Percentiles rank a stretch among this genome's conserved stretches.
phyloP scores from a whole-genome alignment of 192 early-diverging fungal species.

The Allomyces macrogynus region DNA sequence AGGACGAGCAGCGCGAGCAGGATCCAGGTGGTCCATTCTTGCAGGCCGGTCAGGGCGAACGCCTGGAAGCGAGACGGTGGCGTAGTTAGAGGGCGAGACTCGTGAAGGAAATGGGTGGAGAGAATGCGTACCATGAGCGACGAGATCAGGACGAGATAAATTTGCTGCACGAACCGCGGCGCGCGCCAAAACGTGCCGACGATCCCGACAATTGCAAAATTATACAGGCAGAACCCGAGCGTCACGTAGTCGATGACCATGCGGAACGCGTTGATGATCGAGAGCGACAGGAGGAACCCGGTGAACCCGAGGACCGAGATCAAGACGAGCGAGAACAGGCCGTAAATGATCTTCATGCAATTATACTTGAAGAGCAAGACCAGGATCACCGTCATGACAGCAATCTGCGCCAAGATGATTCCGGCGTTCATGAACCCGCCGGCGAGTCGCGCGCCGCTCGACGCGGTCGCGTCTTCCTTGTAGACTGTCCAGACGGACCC shows the following conservation, averaged over 20 bases:
- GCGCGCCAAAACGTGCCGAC: constrained; percentile 8
- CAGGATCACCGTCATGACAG: constrained; percentile 4
- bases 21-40: constrained; percentile 9
- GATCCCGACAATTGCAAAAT: constrained; percentile 5
- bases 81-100: too few relatives aligned
- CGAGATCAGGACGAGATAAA: constrained; percentile 6
- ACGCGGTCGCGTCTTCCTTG: not conserved
- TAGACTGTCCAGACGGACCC: not conserved
- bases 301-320: constrained; percentile 5
- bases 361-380: constrained; percentile 7
- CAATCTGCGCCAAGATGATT: constrained; percentile 5
- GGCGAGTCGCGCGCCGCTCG: not conserved
- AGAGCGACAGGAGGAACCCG: constrained; percentile 1
- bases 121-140: constrained; percentile 4
- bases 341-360: constrained; percentile 6
- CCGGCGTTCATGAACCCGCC: constrained; percentile 3
- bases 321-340: constrained; percentile 6
- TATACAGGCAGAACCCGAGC: constrained; percentile 1
- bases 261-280: constrained; percentile 1
- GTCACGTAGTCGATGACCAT: constrained; percentile 4
- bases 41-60: constrained; percentile 3
- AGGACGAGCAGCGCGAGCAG: constrained; percentile 4
- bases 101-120: not conserved
- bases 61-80: not conserved
- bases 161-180: constrained; percentile 5